Base-by-base conservation (phyloP, 2,329 filamentous ascomycete species). In the Hansfordia pulvinata region DNA sequence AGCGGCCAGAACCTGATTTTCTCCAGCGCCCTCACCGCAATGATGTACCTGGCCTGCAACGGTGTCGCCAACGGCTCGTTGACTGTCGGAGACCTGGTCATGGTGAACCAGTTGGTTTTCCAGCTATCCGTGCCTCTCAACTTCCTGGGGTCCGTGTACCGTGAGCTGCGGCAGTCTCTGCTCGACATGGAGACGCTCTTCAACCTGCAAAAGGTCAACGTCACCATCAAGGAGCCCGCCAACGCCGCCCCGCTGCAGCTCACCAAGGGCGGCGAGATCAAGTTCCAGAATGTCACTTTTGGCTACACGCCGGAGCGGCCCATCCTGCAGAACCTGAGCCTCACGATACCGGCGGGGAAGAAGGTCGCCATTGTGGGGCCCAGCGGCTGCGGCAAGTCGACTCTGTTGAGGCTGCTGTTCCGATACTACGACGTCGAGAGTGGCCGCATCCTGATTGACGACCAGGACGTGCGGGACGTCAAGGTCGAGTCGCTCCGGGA, bases 151-250 rank as follows among this genome's bases (percentile, higher is more conserved):
- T 93, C 85, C 10, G 88, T 98, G 9, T 98, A 98, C 50, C 79
- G 90, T 40, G 90, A 98, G 56, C 67, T 98, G 28, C 71, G 90
- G 30, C 90, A 98, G 56, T 93, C 84, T 13, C 64, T 98, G 23
- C 64, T 98, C 18, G 92, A 98, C 49, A 98, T 98, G 90, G 90
- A 96, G 55, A 96, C 90, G 0, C 67, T 98, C 5, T 98, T 98
- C 63, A 93, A 83, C 50, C 64, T 98, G 17, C 90, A 98, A 53
- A 96, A 93, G 50, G 88, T 96, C 46, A 93, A 96, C 39, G 76
- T 94, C 9, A 73, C 69, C 19, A 80, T 98, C 46, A 76, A 72
- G 41, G 86, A 98, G 41, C 64, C 69, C 28, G 69, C 77, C 2
- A 60, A 80, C 41, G 84, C 88, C 1, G 74, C 76, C 43, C 64